Evolutionary conservation across 164 flowering plant genomes (phyloP).

Genomic region (Sextonia rubra): DNA sequence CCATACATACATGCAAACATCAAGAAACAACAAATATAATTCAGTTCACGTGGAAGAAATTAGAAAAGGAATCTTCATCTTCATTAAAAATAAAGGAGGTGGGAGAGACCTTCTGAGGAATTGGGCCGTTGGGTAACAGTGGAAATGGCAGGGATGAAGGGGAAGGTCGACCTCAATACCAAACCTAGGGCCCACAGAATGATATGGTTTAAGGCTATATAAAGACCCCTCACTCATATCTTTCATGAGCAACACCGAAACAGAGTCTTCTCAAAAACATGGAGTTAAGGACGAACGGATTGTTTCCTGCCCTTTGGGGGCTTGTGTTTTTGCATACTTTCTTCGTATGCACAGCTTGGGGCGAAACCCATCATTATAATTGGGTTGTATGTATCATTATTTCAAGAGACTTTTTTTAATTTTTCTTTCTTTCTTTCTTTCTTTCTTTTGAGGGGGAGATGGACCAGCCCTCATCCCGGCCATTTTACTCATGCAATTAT

Average conservation of each 20-base stretch:
- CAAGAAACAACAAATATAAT: too few species aligned
- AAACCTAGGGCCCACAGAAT: background rate
- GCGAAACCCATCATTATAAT: constrained; percentile 1
- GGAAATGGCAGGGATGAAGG: background rate
- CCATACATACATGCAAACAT: too few species aligned
- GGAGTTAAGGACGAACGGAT: background rate
- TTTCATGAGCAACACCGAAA: background rate
- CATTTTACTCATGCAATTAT: too few species aligned
- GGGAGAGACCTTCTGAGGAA: too few species aligned
- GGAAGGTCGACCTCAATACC: background rate
- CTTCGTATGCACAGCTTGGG: background rate
- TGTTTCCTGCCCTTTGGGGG: background rate
- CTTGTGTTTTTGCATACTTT: background rate
- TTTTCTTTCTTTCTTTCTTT: too few species aligned
- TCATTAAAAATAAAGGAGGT: too few species aligned
- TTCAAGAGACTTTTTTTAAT: too few species aligned
- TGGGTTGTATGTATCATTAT: constrained; percentile 12
- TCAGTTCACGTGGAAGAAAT: too few species aligned
- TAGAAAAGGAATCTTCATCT: too few species aligned
- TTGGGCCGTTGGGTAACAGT: background rate
- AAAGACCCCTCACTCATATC: background rate
- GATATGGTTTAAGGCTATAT: background rate
- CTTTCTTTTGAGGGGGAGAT: too few species aligned
- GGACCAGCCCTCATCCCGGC: too few species aligned
- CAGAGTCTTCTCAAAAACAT: too few species aligned